phyloP scores from a whole-genome alignment of 2,329 filamentous ascomycete species.

The Aspergillus terreus region DNA sequence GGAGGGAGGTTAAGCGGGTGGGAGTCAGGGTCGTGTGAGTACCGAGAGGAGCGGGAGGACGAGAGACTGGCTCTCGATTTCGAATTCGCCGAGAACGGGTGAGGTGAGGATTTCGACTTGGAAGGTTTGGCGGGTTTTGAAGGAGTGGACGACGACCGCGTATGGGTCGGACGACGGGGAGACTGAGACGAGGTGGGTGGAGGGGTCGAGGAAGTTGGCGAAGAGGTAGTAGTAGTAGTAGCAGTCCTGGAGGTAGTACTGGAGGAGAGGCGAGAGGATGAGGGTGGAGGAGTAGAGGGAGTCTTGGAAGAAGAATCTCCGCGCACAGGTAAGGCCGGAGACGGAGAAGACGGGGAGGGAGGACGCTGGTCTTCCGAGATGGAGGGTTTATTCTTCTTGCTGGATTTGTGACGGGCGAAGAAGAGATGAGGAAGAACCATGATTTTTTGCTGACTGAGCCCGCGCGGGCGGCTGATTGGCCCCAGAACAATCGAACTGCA shows the following conservation, averaged over 20 bases:
- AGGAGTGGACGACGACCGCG: slow-evolving; percentile 7
- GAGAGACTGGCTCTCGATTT: slow-evolving; percentile 7
- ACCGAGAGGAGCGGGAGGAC: slow-evolving; percentile 20
- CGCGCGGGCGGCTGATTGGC: slow-evolving; percentile 19
- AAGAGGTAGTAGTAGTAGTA: slow-evolving; percentile 4
- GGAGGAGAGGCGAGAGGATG: slow-evolving; percentile 4
- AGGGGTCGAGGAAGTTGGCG: slow-evolving; percentile 5
- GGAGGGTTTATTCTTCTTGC: slow-evolving; percentile 8
- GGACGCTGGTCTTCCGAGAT: slow-evolving; percentile 2
- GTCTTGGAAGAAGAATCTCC: slow-evolving; percentile 1
- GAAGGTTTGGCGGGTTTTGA: slow-evolving; percentile 1
- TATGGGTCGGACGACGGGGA: slow-evolving; percentile 7
- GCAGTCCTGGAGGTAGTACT: slow-evolving; percentile 7
- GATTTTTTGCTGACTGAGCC: slow-evolving; percentile 18
- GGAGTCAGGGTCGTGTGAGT: slow-evolving; percentile 53
- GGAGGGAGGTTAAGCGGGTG: slow-evolving; percentile 89
- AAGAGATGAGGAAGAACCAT: slow-evolving; percentile 40
- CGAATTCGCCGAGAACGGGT: slow-evolving; percentile 5
- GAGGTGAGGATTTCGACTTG: slow-evolving; percentile 9
- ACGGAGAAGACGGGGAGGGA: slow-evolving; percentile 6
- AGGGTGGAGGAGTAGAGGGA: slow-evolving; percentile 6
- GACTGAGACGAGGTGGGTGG: slow-evolving; percentile 5
- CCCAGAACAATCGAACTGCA: slow-evolving; percentile 29
- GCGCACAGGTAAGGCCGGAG: slow-evolving; percentile 2
- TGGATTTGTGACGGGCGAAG: slow-evolving; percentile 28